These are phyloP conservation scores for Raffaelea deltoideospora DNA, from an alignment of 2,329 filamentous ascomycete species.

Conservation along the genomic window DNA sequence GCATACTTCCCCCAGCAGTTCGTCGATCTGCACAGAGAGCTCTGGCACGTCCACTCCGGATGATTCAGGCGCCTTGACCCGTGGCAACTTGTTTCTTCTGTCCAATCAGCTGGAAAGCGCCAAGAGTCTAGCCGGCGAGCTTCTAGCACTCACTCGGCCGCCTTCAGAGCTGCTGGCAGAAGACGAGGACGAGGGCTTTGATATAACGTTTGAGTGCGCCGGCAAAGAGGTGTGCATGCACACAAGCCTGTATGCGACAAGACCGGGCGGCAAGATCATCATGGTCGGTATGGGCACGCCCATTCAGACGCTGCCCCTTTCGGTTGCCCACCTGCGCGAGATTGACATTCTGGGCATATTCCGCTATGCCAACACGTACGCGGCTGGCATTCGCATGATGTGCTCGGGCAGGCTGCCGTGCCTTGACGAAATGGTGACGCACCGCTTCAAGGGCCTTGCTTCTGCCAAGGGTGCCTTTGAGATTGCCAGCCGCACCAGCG, in stretches of 20 bases:
- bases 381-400: conserved; percentile 50
- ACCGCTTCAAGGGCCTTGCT: conserved; percentile 51
- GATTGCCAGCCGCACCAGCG: conserved; percentile 52
- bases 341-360: conserved; percentile 69
- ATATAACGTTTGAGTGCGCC: conserved; percentile 62
- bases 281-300: conserved; percentile 71
- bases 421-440: conserved; percentile 58
- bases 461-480: conserved; percentile 51
- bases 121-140: conserved; percentile 31
- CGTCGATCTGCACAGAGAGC: conserved; percentile 25
- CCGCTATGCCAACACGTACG: conserved; percentile 63
- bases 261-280: conserved; percentile 55
- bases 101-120: conserved; percentile 35
- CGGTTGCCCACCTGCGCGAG: conserved; percentile 57
- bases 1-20: conserved; percentile 26
- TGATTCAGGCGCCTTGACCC: conserved; percentile 24
- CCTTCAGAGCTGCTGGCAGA: conserved; percentile 20
- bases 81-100: conserved; percentile 27
- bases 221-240: conserved; percentile 64
- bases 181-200: conserved; percentile 49
- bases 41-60: conserved; percentile 35
- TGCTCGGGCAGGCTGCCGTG: conserved; percentile 40
- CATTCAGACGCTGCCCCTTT: conserved; percentile 58
- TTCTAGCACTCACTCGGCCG: conserved; percentile 25
- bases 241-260: conserved; percentile 56